These are phyloP conservation scores for Adansonia digitata DNA, from an alignment of 345 rosid species.

Conservation along the genomic window DNA sequence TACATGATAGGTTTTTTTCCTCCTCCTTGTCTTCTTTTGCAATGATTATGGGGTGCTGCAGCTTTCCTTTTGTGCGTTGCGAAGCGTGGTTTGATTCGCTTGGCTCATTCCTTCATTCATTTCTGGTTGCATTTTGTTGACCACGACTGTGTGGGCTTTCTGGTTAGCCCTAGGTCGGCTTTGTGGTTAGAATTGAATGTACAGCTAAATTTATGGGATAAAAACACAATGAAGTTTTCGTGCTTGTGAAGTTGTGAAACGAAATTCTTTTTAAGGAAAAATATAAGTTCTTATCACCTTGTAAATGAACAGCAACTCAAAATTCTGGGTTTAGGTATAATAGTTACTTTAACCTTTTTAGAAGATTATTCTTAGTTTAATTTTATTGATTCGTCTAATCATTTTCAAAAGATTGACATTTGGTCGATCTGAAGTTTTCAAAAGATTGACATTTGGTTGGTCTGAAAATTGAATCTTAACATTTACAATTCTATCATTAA, in stretches of 20 bases:
- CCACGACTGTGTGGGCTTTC: conserved; percentile 20
- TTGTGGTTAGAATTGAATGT: conserved; percentile 15
- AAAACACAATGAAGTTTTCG: neutral
- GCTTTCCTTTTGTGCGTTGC: neutral
- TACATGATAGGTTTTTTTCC: neutral
- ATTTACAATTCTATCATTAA: no score
- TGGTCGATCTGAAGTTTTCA: no score
- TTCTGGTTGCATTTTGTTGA: conserved; percentile 13
- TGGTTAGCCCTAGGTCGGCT: conserved; percentile 11
- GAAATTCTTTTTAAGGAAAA: neutral
- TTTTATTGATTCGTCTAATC: no score
- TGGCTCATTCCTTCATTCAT: neutral
- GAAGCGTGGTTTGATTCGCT: neutral
- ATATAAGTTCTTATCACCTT: neutral
- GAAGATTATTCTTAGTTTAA: no score
- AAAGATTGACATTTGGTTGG: no score
- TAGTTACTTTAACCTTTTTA: no score
- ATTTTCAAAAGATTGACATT: no score
- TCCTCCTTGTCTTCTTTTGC: no score
- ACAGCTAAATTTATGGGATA: neutral
- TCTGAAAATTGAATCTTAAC: no score
- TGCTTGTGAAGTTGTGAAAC: conserved; percentile 12
- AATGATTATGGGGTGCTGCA: neutral
- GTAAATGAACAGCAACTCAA: no score
- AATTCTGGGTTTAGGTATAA: no score